These are phyloP conservation scores for Umbelopsis vinacea DNA, from an alignment of 192 early-diverging fungal genomes.

Conservation along the genomic window DNA sequence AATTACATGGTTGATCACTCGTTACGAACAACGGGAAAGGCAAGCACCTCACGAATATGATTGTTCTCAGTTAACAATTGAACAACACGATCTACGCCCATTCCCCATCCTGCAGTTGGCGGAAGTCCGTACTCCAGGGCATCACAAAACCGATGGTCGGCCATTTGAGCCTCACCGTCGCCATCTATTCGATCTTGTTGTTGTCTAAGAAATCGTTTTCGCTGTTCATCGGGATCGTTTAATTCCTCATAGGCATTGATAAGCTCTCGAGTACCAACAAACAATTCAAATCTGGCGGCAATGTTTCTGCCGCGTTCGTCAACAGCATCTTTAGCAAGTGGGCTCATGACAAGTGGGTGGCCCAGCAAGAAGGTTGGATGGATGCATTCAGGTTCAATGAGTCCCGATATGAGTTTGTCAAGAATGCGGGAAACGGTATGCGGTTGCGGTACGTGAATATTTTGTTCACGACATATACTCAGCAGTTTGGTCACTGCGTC, in stretches of 20 bases:
- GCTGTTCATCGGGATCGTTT: slow-evolving; percentile 84
- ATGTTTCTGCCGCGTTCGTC: slow-evolving; percentile 41
- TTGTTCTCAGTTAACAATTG: slow-evolving; percentile 69
- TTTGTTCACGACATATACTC: slow-evolving; percentile 33
- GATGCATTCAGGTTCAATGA: slow-evolving; percentile 77
- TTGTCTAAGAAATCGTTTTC: slow-evolving; percentile 65
- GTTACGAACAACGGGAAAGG: slow-evolving; percentile 66
- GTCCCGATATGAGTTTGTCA: slow-evolving; percentile 71
- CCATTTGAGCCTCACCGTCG: slow-evolving; percentile 75
- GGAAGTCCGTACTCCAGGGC: slow-evolving; percentile 86
- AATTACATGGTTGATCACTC: not conserved
- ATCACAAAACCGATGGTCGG: slow-evolving; percentile 74
- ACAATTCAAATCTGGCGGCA: slow-evolving; percentile 80
- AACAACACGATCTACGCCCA: slow-evolving; percentile 83
- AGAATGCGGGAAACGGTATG: slow-evolving; percentile 70
- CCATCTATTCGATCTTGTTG: slow-evolving; percentile 65
- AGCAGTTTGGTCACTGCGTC: slow-evolving; percentile 42
- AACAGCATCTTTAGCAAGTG: slow-evolving; percentile 68
- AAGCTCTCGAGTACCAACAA: slow-evolving; percentile 76
- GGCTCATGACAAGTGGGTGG: slow-evolving; percentile 82
- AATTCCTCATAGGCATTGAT: slow-evolving; percentile 91
- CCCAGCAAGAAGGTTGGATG: slow-evolving; percentile 83
- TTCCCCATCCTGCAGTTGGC: slow-evolving; percentile 89
- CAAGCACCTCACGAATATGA: slow-evolving; percentile 82
- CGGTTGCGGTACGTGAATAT: slow-evolving; percentile 51